Percentiles rank a stretch among this genome's conserved stretches.
Conservation (phyloP, 1,139 yeast species). For the Blastobotrys illinoisensis region DNA sequence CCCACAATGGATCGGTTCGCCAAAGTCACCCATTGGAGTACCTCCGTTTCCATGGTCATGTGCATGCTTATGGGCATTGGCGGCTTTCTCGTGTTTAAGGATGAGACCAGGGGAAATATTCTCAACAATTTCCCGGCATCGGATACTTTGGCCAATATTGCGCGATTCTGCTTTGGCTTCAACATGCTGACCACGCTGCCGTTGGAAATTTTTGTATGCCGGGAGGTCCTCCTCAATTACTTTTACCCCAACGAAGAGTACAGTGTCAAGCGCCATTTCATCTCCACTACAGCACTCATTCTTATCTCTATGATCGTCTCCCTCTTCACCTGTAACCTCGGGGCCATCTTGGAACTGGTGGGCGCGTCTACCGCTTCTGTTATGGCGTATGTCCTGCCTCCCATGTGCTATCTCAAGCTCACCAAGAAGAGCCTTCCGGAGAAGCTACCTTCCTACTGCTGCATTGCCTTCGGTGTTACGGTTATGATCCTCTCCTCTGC, state of each 20-base stretch:
- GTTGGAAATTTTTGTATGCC: slow-evolving; percentile 78
- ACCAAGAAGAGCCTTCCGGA: slow-evolving; percentile 46
- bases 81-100: slow-evolving; percentile 73
- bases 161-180: slow-evolving; percentile 86
- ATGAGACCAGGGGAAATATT: slow-evolving; percentile 77
- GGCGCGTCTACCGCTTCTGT: slow-evolving; percentile 92
- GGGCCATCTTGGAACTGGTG: slow-evolving; percentile 79
- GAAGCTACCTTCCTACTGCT: slow-evolving; percentile 51
- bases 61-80: slow-evolving; percentile 75
- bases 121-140: slow-evolving; percentile 76
- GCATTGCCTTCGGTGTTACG: slow-evolving; percentile 64
- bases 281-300: slow-evolving; percentile 64
- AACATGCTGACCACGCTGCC: slow-evolving; percentile 95
- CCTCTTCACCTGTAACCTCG: slow-evolving; percentile 77
- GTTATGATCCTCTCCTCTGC: slow-evolving; percentile 76
- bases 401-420: slow-evolving; percentile 69
- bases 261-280: slow-evolving; percentile 41
- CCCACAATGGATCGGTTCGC: slow-evolving; percentile 75
- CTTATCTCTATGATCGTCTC: slow-evolving; percentile 70
- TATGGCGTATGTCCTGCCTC: slow-evolving; percentile 90
- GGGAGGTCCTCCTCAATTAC: slow-evolving; percentile 75
- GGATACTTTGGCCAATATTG: slow-evolving; percentile 67
- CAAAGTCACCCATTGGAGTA: slow-evolving; percentile 75
- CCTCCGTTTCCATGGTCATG: slow-evolving; percentile 72
- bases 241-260: slow-evolving; percentile 34